Percentiles rank a stretch among this genome's conserved stretches.
These are phyloP conservation scores for Stephanodiscus triporus DNA, from an alignment of 108 stramenopile species.

Conservation along the genomic window DNA sequence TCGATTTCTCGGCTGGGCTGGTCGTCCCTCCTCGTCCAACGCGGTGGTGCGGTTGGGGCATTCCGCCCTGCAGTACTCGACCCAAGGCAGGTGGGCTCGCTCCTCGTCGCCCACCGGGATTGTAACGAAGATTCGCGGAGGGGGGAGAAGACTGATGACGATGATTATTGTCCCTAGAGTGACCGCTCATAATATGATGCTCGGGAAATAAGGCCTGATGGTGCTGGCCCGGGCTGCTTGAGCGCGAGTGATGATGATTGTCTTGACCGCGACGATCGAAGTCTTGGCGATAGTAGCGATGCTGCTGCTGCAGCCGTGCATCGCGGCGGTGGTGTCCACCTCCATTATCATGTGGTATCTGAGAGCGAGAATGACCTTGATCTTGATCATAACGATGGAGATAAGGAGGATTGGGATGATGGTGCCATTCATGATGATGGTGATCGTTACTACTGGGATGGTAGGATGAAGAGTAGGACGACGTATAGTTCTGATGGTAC, in stretches of 20 bases:
- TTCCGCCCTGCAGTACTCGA: neutral
- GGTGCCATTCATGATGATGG: neutral
- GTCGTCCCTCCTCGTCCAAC: neutral
- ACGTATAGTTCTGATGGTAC: constrained; percentile 6
- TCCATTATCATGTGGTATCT: neutral
- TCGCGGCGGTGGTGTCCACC: neutral
- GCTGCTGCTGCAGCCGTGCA: neutral
- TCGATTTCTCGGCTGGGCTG: neutral
- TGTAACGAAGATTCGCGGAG: neutral
- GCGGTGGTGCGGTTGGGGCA: neutral
- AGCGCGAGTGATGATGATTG: constrained; percentile 8
- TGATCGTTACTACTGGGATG: neutral
- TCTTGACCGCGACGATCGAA: neutral
- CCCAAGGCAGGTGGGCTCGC: neutral
- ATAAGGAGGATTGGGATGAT: neutral
- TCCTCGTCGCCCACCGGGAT: neutral
- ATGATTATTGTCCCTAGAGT: constrained; percentile 17
- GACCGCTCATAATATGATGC: constrained; percentile 32
- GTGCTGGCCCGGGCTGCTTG: constrained; percentile 12
- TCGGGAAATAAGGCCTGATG: constrained; percentile 33
- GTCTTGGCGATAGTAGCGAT: neutral
- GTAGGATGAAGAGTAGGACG: constrained; percentile 4
- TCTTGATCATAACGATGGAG: neutral
- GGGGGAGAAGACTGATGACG: neutral
- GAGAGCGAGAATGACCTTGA: neutral